phyloP scores from a whole-genome alignment of 1,284 basidiomycete species.

The Microbotryum silenes-acaulis region DNA sequence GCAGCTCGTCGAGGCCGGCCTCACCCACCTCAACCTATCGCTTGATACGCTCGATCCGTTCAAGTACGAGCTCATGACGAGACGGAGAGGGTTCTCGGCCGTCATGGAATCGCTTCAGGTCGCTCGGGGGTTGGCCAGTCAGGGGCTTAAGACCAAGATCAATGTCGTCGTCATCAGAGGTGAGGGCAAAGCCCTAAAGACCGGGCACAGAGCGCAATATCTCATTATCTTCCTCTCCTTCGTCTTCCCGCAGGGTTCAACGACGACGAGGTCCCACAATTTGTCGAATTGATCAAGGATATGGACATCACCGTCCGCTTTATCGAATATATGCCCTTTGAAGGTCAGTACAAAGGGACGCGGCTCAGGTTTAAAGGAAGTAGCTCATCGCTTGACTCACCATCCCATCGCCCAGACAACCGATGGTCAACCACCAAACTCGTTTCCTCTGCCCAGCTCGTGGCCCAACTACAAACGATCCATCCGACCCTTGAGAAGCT shows the following conservation, averaged over 20 bases:
- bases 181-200: not conserved
- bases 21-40: conserved; percentile 75
- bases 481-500: conserved; percentile 45
- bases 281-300: conserved; percentile 63
- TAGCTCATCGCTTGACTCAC: not conserved
- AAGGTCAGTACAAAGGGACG: conserved; percentile 49
- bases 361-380: no score
- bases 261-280: conserved; percentile 66
- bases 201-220: conserved; percentile 39
- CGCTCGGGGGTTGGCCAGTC: conserved; percentile 7
- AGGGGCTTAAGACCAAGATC: conserved; percentile 52
- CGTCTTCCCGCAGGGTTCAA: conserved; percentile 73
- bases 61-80: conserved; percentile 80
- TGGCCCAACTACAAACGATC: conserved; percentile 46
- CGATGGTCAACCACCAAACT: conserved; percentile 76
- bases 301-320: conserved; percentile 64
- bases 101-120: conserved; percentile 27
- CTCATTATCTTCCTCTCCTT: conserved; percentile 61
- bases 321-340: conserved; percentile 91
- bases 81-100: conserved; percentile 46
- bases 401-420: conserved; percentile 52
- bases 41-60: conserved; percentile 78
- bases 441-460: conserved; percentile 60
- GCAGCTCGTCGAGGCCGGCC: conserved; percentile 57
- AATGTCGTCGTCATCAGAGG: conserved; percentile 75